phyloP scores from a whole-genome alignment of 345 rosid genomes.

The Arabis hirsuta region DNA sequence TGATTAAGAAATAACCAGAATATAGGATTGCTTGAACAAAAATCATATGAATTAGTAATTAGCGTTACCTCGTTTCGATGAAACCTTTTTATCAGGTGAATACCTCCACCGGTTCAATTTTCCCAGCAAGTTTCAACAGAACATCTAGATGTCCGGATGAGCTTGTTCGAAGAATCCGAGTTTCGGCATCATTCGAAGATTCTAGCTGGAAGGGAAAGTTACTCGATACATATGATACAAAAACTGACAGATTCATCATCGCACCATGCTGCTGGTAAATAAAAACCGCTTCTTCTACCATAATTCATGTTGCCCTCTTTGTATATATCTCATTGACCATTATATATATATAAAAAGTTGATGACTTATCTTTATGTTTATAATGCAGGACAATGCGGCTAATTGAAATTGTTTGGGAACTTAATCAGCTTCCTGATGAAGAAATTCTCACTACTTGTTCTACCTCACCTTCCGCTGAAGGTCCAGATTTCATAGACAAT shows the following conservation, averaged over 20 bases:
- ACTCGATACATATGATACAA: slow-evolving; percentile 81
- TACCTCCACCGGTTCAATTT: slow-evolving; percentile 59
- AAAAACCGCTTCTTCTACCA: background rate
- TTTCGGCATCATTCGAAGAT: slow-evolving; percentile 63
- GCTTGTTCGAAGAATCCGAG: slow-evolving; percentile 72
- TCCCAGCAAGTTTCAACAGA: slow-evolving; percentile 72
- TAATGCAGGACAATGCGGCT: slow-evolving; percentile 59
- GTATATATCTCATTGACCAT: background rate
- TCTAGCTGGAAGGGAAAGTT: slow-evolving; percentile 68
- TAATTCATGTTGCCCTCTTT: background rate
- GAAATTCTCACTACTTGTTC: slow-evolving; percentile 66
- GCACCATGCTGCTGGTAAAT: slow-evolving; percentile 80
- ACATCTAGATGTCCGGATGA: slow-evolving; percentile 86
- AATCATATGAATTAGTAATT: too few species aligned
- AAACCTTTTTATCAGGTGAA: slow-evolving; percentile 62
- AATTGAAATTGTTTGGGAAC: slow-evolving; percentile 39
- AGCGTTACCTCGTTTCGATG: too few species aligned
- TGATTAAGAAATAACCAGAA: too few species aligned
- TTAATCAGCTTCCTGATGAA: slow-evolving; percentile 56
- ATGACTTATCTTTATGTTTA: too few species aligned
- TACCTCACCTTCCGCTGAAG: slow-evolving; percentile 87
- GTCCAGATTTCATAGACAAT: slow-evolving; percentile 77
- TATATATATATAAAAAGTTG: too few species aligned
- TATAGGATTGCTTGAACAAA: too few species aligned
- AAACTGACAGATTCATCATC: slow-evolving; percentile 65